Conservation (phyloP, 2,329 filamentous ascomycete species). For the Trematosphaeria pertusa region DNA sequence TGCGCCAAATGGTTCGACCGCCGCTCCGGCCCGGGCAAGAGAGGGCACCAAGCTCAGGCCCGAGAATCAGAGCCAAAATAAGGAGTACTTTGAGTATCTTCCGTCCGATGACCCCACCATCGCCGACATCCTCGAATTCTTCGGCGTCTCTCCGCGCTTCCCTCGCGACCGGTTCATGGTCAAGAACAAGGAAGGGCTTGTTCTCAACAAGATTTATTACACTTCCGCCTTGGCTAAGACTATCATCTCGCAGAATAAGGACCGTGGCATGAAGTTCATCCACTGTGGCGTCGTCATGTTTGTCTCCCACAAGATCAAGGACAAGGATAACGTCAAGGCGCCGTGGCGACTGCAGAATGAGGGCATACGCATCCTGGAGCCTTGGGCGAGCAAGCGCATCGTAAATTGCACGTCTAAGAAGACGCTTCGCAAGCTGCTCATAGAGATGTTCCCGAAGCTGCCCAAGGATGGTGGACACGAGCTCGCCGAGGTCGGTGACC, state of each 20-base stretch:
- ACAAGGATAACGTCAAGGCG: conserved; percentile 91
- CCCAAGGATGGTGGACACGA: conserved; percentile 74
- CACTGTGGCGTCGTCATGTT: conserved; percentile 99
- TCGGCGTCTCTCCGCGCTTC: conserved; percentile 82
- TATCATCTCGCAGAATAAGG: conserved; percentile 86
- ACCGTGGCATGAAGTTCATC: conserved; percentile 90
- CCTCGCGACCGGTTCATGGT: conserved; percentile 94
- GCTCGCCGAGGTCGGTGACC: conserved; percentile 86
- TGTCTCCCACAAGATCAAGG: conserved; percentile 71
- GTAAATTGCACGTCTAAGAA: conserved; percentile 77
- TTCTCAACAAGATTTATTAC: conserved; percentile 96
- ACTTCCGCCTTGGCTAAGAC: conserved; percentile 83
- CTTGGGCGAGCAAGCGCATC: conserved; percentile 84
- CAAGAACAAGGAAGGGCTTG: conserved; percentile 85
- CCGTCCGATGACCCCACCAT: conserved; percentile 77
- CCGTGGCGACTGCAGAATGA: conserved; percentile 96
- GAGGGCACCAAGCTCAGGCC: conserved; percentile 47
- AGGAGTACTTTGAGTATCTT: conserved; percentile 96
- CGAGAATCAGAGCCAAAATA: conserved; percentile 60
- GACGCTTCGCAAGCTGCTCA: conserved; percentile 81
- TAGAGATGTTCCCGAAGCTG: conserved; percentile 97
- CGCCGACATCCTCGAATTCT: conserved; percentile 79
- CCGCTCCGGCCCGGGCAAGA: conserved; percentile 14
- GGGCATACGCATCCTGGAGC: conserved; percentile 87
- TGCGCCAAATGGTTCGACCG: conserved; percentile 23